Conservation (phyloP, 2,329 filamentous ascomycete species). For the Pestalotiopsis sp. region DNA sequence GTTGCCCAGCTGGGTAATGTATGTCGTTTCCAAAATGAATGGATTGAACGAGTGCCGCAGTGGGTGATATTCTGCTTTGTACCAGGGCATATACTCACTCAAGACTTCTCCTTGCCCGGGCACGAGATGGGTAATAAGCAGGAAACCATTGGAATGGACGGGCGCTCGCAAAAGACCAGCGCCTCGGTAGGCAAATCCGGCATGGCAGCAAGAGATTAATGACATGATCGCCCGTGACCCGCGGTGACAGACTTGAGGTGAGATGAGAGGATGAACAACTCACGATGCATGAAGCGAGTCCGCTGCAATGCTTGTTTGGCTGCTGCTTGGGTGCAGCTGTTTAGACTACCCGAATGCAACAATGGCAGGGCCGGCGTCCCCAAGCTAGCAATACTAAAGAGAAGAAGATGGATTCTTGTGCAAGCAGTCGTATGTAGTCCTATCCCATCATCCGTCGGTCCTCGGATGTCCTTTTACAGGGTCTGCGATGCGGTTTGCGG, state of each 20-base stretch:
- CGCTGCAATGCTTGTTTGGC: neutral
- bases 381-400: neutral
- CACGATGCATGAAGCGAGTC: slow-evolving; percentile 1
- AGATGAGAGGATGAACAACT: neutral
- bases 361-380: slow-evolving; percentile 1
- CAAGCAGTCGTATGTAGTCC: neutral
- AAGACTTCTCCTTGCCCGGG: no score
- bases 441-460: neutral
- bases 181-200: neutral
- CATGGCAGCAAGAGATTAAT: neutral
- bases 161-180: no score
- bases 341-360: slow-evolving; percentile 5
- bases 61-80: no score
- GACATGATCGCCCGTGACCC: neutral
- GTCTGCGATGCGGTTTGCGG: neutral
- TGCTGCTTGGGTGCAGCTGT: neutral
- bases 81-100: no score
- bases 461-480: neutral
- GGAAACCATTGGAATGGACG: no score
- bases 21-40: no score
- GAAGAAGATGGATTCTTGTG: neutral
- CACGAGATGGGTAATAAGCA: no score
- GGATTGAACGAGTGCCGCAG: no score
- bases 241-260: neutral
- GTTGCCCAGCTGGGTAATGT: no score